Base-by-base conservation (phyloP, 495 filamentous ascomycete genomes). In the Immersiella caudata region DNA sequence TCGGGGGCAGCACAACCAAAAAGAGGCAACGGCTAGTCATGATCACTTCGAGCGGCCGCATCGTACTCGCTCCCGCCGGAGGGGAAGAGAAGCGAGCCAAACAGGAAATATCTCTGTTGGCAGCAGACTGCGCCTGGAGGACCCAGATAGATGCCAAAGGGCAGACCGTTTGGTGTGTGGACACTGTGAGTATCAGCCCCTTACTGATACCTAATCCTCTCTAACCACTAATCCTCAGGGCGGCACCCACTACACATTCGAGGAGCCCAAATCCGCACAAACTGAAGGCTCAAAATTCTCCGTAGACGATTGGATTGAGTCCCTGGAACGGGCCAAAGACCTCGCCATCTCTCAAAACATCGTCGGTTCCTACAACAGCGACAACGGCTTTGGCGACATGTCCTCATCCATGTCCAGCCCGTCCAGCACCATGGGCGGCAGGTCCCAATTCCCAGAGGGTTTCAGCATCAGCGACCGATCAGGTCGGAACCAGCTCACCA, bases 61-160 rank as follows among this genome's bases (percentile, higher is more conserved):
- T 98, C 56, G 89, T 99, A 61, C 80, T 99, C 72, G 93, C 91
- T 9, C 92, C 94, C n/a, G 87, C 95, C 26, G 93, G 93, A 0
- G 94, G 95, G 0, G 95, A 97, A 68, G 94, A 98, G 73, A 99
- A 99, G 81, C 93, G 94, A 75, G 85, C 92, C 36, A 99, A 99
- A 76, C 81, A 90, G 67, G 95, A 98, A 71, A 89, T 98, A 51
- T 91, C 91, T 35, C 82, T 98, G 33, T 81, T 96, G 16, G 82
- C 82, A 0, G 79, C 89, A 0, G 93, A 90, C 64, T 92, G 87
- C 66, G 79, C 82, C 35, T 97, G 91, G 88, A 89, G 84, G 74
- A 93, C 85, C 68, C 90, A 90, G 60, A 84, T 90, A 49, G 93
- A 97, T 75, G 83, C 87, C 46, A 97, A 96, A 75, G 93, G 93